phyloP scores from a whole-genome alignment of 2,329 filamentous ascomycete genomes.

The Lasiodiplodia theobromae region DNA sequence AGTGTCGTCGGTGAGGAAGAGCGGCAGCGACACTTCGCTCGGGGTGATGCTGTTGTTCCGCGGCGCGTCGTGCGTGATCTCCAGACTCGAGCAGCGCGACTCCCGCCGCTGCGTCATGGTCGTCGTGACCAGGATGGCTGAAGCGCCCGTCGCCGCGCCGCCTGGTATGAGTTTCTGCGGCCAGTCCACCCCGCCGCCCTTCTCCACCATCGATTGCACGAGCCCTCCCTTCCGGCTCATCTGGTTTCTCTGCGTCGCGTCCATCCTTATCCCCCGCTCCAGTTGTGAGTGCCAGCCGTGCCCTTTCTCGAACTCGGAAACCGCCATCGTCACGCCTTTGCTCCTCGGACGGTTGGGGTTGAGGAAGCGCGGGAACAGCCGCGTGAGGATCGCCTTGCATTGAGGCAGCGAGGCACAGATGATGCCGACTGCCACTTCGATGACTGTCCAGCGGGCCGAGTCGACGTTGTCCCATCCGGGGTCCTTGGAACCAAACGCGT shows the following conservation, averaged over 20 bases:
- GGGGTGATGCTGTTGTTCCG: slow-evolving; percentile 4
- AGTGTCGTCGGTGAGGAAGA: background rate
- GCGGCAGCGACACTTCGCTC: background rate
- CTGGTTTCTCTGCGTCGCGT: background rate
- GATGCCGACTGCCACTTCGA: slow-evolving; percentile 42
- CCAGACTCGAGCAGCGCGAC: background rate
- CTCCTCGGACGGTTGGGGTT: background rate
- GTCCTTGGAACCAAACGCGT: slow-evolving; percentile 40
- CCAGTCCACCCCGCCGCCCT: background rate
- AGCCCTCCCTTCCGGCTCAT: background rate
- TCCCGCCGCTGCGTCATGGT: slow-evolving; percentile 16
- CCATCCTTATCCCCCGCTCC: background rate
- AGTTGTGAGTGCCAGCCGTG: background rate
- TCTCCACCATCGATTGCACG: slow-evolving; percentile 3
- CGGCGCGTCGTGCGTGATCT: background rate
- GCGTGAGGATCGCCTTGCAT: slow-evolving; percentile 38
- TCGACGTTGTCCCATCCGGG: slow-evolving; percentile 43
- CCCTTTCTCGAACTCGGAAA: background rate
- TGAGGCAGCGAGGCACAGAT: slow-evolving; percentile 41
- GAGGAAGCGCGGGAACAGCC: background rate
- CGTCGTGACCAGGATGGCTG: background rate
- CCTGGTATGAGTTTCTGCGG: background rate
- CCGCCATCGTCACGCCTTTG: background rate
- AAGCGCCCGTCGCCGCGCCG: background rate
- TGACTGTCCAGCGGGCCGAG: slow-evolving; percentile 40